phyloP scores from a whole-genome alignment of 2,329 filamentous ascomycete species.

The Ophiocordyceps camponoti-leonardi region DNA sequence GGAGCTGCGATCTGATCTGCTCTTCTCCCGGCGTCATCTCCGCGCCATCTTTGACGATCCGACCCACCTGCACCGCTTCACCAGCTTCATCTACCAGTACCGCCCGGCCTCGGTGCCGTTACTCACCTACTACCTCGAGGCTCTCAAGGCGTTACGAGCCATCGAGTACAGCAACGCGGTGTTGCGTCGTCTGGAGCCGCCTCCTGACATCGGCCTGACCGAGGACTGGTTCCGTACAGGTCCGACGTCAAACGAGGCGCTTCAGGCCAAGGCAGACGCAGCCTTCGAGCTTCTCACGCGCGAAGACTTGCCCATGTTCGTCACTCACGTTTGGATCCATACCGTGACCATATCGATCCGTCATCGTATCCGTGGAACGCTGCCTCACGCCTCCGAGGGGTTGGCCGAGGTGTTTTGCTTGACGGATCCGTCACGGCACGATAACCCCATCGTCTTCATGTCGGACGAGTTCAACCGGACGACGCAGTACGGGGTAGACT shows the following conservation, averaged over 20 bases:
- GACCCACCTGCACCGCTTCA: slow-evolving; percentile 45
- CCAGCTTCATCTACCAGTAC: slow-evolving; percentile 42
- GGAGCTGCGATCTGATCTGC: slow-evolving; percentile 43
- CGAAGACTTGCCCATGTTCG: slow-evolving; percentile 54
- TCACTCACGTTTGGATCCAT: slow-evolving; percentile 50
- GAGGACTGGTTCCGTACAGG: slow-evolving; percentile 3
- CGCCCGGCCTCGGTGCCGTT: slow-evolving; percentile 47
- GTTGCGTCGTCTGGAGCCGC: slow-evolving; percentile 3
- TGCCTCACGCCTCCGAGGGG: slow-evolving; percentile 53
- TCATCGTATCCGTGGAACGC: slow-evolving; percentile 46
- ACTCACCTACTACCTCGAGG: slow-evolving; percentile 55
- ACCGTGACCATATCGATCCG: slow-evolving; percentile 51
- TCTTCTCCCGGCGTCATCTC: slow-evolving; percentile 51
- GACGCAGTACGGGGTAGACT: slow-evolving; percentile 49
- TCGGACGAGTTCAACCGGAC: slow-evolving; percentile 59
- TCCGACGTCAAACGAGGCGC: slow-evolving; percentile 33
- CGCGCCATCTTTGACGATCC: slow-evolving; percentile 48
- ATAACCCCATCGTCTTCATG: slow-evolving; percentile 62
- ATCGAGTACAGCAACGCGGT: slow-evolving; percentile 52
- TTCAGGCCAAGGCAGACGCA: slow-evolving; percentile 43
- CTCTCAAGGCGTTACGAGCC: slow-evolving; percentile 52
- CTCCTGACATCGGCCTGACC: slow-evolving; percentile 4
- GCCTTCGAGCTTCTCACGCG: slow-evolving; percentile 46
- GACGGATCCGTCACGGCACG: slow-evolving; percentile 52
- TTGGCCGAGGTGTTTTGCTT: slow-evolving; percentile 61